Evolutionary conservation across 768 basidiomycete genomes (phyloP), one percentile per base, ranked within the genome.

Genomic region (Termitomyces sp.): DNA sequence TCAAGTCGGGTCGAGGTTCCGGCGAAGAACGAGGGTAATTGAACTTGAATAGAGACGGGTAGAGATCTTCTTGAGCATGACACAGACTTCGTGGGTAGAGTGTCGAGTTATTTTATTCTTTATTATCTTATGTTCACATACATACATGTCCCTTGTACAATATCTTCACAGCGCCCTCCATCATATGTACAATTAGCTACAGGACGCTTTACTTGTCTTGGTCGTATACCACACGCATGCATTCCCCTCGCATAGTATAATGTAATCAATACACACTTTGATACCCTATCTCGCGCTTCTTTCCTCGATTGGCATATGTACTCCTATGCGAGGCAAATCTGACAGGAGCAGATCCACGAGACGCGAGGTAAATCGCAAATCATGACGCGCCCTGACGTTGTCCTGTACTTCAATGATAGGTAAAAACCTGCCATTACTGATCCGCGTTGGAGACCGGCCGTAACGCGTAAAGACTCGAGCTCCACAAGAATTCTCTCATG

Each of bases 81-180:
- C 27, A 20, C 38, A 39, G 27, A 42, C 23, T 25, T 39, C 27
- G 20, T 33, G 25, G 38, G 47, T 38, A 12, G 15, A 46, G 25
- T 40, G 39, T 31, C 15, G 42, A 32, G 20, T 13, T 56, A 56
- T 56, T 56, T 56, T 56, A 56, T 50, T 56, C 16, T 16, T 56
- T 56, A 56, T 56, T 54, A 56, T 50, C 54, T 43, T 56, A 56
- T 56, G 23, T 50, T 39, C 47, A 20, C 31, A 16, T 22, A 15
- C 48, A 15, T 36, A n/a, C n/a, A n/a, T 36, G 23, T 40, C n/a
- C 25, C 22, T 40, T 55, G 53, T 50, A 55, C 54, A 43, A 27
- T 44, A 55, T 22, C 23, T 29, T 23, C 27, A 7, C 32, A n/a
- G 41, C 40, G 41, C 52, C 18, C 35, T 27, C 16, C 48, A 20